Conservation (phyloP, 2,329 filamentous ascomycete species). For the Xylariaceae sp. region DNA sequence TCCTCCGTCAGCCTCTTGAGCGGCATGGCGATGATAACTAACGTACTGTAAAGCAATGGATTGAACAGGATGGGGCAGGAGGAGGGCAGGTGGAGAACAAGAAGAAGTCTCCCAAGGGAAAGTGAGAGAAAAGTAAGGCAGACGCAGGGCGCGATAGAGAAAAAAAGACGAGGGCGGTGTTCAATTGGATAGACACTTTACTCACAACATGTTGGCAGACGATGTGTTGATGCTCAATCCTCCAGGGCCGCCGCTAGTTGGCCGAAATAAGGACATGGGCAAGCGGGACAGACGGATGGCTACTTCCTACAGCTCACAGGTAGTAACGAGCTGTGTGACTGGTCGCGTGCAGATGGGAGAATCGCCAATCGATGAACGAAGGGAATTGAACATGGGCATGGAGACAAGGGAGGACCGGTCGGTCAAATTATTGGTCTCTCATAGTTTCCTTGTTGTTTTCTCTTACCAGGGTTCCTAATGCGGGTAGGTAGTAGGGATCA, state of each 20-base stretch:
- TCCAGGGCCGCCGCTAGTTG: conserved; percentile 54
- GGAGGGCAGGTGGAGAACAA: not conserved
- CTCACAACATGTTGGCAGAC: conserved; percentile 53
- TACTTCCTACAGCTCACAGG: conserved; percentile 8
- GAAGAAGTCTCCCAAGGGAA: not conserved
- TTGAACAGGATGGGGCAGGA: not conserved
- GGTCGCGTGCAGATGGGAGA: conserved; percentile 1
- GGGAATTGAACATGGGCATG: not conserved
- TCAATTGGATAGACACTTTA: too few relatives aligned
- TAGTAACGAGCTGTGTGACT: conserved; percentile 9
- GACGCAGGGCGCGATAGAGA: too few relatives aligned
- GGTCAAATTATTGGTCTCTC: not conserved
- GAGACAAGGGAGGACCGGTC: not conserved
- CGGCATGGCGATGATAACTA: conserved; percentile 7
- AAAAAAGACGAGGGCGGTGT: too few relatives aligned
- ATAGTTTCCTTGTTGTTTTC: not conserved
- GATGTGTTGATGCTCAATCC: conserved; percentile 60
- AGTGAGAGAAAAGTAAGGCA: too few relatives aligned
- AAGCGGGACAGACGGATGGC: conserved; percentile 7
- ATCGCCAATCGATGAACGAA: conserved; percentile 1
- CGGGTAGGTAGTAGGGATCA: too few relatives aligned
- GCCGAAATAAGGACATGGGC: conserved; percentile 49
- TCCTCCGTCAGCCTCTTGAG: conserved; percentile 17
- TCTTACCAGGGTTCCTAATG: too few relatives aligned
- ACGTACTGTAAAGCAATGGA: not conserved